Evolutionary conservation across 1,139 yeast genomes (phyloP).

Genomic region (Kluyveromyces sp.): DNA sequence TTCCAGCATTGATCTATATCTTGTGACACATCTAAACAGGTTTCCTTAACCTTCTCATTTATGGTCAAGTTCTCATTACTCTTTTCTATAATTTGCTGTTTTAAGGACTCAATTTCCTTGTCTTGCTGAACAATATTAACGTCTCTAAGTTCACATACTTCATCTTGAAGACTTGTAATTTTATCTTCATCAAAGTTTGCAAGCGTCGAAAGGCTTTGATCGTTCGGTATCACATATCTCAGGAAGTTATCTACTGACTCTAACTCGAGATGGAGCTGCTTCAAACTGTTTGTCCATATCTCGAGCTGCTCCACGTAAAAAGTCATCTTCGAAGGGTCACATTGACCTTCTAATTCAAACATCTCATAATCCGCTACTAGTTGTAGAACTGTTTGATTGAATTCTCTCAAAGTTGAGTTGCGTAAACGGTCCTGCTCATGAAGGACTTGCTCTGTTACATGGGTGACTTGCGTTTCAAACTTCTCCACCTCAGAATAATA

Average conservation of each 20-base stretch:
- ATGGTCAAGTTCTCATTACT: slow-evolving; percentile 15
- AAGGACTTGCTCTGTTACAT: slow-evolving; percentile 16
- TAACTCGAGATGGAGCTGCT: slow-evolving; percentile 25
- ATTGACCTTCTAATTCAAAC: slow-evolving; percentile 7
- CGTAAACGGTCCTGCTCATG: slow-evolving; percentile 18
- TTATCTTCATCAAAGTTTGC: slow-evolving; percentile 19
- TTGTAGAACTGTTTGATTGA: slow-evolving; percentile 19
- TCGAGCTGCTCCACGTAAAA: slow-evolving; percentile 18
- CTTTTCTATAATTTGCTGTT: slow-evolving; percentile 12
- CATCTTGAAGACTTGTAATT: slow-evolving; percentile 14
- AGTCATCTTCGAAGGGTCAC: slow-evolving; percentile 15
- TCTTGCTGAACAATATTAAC: slow-evolving; percentile 11
- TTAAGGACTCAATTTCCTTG: slow-evolving; percentile 14
- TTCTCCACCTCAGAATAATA: slow-evolving; percentile 2
- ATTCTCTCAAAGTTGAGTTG: slow-evolving; percentile 16
- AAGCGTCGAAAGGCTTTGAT: slow-evolving; percentile 13
- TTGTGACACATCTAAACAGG: slow-evolving; percentile 18
- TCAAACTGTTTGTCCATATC: slow-evolving; percentile 18
- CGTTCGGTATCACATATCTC: slow-evolving; percentile 23
- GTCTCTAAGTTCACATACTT: slow-evolving; percentile 16
- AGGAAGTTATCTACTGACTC: slow-evolving; percentile 28
- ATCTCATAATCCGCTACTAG: slow-evolving; percentile 17
- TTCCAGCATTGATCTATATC: slow-evolving; percentile 23
- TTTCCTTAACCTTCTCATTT: slow-evolving; percentile 21
- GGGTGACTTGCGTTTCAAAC: slow-evolving; percentile 13